Conservation (phyloP, 2,329 filamentous ascomycete species). For the Xylaria sp. region DNA sequence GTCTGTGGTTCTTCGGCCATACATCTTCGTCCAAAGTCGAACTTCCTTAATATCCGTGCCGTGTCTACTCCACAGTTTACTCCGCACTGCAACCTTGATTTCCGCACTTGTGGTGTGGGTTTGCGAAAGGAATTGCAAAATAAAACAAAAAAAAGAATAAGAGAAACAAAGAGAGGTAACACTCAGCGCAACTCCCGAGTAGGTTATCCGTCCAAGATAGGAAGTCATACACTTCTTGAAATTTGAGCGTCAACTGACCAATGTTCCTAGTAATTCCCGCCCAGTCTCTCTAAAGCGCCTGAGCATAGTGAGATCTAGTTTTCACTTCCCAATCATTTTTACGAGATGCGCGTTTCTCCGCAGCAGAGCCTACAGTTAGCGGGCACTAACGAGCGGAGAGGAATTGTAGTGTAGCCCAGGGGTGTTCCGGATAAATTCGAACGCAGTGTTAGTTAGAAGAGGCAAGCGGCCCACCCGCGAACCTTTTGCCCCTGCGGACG, state of each 20-base stretch:
- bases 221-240: slow-evolving; percentile 14
- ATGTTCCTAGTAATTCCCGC: neutral
- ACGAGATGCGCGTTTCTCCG: slow-evolving; percentile 28
- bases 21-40: slow-evolving; percentile 19
- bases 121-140: slow-evolving; percentile 30
- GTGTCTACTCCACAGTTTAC: slow-evolving; percentile 40
- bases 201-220: slow-evolving; percentile 11
- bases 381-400: slow-evolving; percentile 27
- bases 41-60: slow-evolving; percentile 37
- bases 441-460: slow-evolving; percentile 20
- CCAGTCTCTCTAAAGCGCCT: slow-evolving; percentile 15
- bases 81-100: slow-evolving; percentile 38
- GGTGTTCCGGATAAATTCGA: slow-evolving; percentile 37
- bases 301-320: slow-evolving; percentile 23
- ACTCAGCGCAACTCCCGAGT: neutral
- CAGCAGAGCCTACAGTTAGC: slow-evolving; percentile 13
- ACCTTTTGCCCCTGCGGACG: slow-evolving; percentile 12
- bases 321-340: neutral
- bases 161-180: neutral
- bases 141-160: neutral
- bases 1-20: slow-evolving; percentile 7
- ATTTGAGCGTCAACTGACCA: slow-evolving; percentile 24
- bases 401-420: slow-evolving; percentile 24
- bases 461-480: slow-evolving; percentile 22
- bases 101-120: slow-evolving; percentile 23